Percentiles rank a stretch among this genome's conserved stretches.
Conservation (phyloP, 345 rosid genomes). For the Melaleuca quinquenervia region DNA sequence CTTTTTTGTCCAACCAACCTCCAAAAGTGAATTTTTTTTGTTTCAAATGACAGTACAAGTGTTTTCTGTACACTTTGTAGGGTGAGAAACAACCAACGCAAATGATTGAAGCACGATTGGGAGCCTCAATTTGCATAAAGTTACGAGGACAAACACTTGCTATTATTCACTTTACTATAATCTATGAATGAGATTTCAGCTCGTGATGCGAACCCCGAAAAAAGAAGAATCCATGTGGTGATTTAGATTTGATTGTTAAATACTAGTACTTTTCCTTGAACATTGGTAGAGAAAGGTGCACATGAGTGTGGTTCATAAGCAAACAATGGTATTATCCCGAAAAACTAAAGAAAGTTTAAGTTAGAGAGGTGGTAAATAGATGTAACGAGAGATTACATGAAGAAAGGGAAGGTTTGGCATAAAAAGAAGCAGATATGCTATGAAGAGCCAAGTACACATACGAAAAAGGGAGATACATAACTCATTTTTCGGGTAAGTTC, state of each 20-base stretch:
- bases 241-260: not conserved
- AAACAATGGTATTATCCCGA: too few species aligned
- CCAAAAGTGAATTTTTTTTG: not conserved
- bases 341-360: too few species aligned
- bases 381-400: too few species aligned
- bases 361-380: too few species aligned
- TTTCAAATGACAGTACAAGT: not conserved
- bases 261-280: too few species aligned
- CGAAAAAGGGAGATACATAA: too few species aligned
- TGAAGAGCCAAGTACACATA: too few species aligned
- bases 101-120: rapidly evolving
- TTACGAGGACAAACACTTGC: not conserved
- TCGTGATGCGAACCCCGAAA: not conserved
- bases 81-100: not conserved
- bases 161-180: not conserved
- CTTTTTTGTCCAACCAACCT: not conserved
- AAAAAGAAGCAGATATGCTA: too few species aligned
- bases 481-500: not conserved
- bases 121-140: not conserved
- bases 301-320: not conserved
- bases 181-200: not conserved
- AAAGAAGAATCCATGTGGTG: not conserved
- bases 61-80: not conserved
- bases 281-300: too few species aligned
- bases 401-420: too few species aligned